Percentiles rank a stretch among this genome's conserved stretches.
phyloP scores from a whole-genome alignment of 345 rosid genomes.

The Acer saccharum region DNA sequence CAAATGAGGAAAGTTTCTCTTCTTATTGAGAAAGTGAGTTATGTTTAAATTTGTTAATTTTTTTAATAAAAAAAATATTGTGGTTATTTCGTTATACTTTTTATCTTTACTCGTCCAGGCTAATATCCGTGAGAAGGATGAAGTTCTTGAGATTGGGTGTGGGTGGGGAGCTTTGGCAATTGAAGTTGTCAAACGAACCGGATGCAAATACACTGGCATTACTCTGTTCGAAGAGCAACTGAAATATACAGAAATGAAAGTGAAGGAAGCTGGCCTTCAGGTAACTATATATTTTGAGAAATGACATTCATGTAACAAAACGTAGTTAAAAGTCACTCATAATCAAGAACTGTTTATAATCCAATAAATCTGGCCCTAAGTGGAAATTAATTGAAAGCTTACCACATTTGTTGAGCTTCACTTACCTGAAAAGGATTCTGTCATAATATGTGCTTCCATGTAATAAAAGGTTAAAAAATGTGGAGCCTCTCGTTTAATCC shows the following conservation, averaged over 20 bases:
- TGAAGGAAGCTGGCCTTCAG: conserved; percentile 87
- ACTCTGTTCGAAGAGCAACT: conserved; percentile 79
- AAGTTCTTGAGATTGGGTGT: conserved; percentile 84
- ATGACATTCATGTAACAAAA: not conserved
- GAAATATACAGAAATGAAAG: conserved; percentile 64
- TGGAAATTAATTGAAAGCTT: no score
- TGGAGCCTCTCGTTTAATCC: no score
- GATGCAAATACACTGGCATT: conserved; percentile 86
- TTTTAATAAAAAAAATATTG: not conserved
- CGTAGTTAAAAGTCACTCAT: not conserved
- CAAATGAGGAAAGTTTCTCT: conserved; percentile 74
- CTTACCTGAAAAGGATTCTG: no score
- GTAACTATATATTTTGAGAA: conserved; percentile 27
- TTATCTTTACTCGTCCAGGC: conserved; percentile 36
- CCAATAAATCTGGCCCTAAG: no score
- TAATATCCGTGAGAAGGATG: conserved; percentile 55
- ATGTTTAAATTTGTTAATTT: not conserved
- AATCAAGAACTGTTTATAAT: not conserved
- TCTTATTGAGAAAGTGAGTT: conserved; percentile 67
- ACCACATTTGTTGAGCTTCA: no score
- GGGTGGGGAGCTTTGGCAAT: conserved; percentile 96
- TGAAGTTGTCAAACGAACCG: conserved; percentile 80
- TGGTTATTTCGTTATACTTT: not conserved
- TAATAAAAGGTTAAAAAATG: no score
- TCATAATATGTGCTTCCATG: no score